Evolutionary conservation across 2,329 filamentous ascomycete genomes (phyloP).

Genomic region (Calonectria pauciramosa): DNA sequence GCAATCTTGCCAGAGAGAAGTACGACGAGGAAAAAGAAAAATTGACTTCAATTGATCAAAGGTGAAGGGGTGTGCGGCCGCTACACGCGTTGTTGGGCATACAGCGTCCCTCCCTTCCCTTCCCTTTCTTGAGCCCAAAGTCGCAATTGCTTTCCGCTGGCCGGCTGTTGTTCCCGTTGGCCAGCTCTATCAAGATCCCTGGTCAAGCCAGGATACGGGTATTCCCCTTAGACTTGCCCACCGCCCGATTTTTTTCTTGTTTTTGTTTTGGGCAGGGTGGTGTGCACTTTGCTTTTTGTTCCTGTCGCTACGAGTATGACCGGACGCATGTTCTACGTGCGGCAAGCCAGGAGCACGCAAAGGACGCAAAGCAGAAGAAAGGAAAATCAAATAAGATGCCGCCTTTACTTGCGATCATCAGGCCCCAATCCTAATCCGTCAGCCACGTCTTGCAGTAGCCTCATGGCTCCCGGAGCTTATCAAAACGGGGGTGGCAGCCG

Average conservation of each 20-base stretch:
- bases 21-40: background rate
- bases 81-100: slow-evolving; percentile 6
- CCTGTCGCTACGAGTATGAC: slow-evolving; percentile 15
- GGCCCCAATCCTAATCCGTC: slow-evolving; percentile 31
- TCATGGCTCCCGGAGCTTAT: slow-evolving; percentile 27
- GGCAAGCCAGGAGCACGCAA: background rate
- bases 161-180: slow-evolving; percentile 62
- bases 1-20: slow-evolving; percentile 42
- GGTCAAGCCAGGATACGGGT: slow-evolving; percentile 30
- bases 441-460: slow-evolving; percentile 20
- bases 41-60: background rate
- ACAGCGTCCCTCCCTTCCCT: background rate
- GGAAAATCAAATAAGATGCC: slow-evolving; percentile 17
- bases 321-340: background rate
- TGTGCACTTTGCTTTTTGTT: slow-evolving; percentile 22
- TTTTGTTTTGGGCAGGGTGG: slow-evolving; percentile 20
- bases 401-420: slow-evolving; percentile 28
- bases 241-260: background rate
- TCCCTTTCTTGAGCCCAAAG: slow-evolving; percentile 1
- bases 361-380: slow-evolving; percentile 22
- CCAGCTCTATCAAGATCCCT: slow-evolving; percentile 49
- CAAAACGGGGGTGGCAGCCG: slow-evolving; percentile 21
- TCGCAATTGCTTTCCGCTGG: slow-evolving; percentile 38
- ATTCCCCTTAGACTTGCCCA: slow-evolving; percentile 1
- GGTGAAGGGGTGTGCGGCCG: background rate